Base-by-base conservation (phyloP, 768 basidiomycete genomes). In the Rubroboletus satanas region DNA sequence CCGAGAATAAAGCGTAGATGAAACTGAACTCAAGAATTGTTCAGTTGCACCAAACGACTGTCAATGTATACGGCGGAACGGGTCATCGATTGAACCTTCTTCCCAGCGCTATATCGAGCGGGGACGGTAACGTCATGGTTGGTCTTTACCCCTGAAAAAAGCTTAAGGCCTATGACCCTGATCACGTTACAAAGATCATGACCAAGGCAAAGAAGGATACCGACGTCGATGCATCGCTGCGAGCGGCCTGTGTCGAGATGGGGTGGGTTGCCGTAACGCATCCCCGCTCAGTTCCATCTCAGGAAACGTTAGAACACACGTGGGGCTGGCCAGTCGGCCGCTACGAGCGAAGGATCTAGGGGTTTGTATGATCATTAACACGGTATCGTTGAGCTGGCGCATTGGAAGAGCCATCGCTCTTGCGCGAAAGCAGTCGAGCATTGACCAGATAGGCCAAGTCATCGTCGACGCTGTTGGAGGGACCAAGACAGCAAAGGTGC, bases 381-480 rank as follows among this genome's bases (percentile, higher is more conserved):
- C 79, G 28, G 75, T 83, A 11, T 85, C 83, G 21, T 74, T 82
- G 64, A 79, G 80, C 9, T 87, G 85, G 85, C 71, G 80, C 44
- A 77, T 87, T 21, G 85, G 85, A 9, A 73, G 81, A 31, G 83
- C 83, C 0, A 76, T 85, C 15, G 76, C 78, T 7, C 73, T 79
- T 4, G 78, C 79, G 53, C 73, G 80, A 44, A 77, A 77, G 66
- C 71, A 69, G 45, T 81, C 75, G 47, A 70, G 74, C 52, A 66
- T 80, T 42, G 73, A 72, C 52, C 62, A 63, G 45, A 70, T 75
- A 7, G 73, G 72, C 1, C 61, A 64, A 12, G 66, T 69, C 44
- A 55, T 74, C 49, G 71, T 74, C 29, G 66, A 69, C n/a, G 62
- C 73, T 10, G 72, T 75, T 17, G 73, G 73, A 0, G 74, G 74